Evolutionary conservation across 2,329 filamentous ascomycete species (phyloP).

Genomic region (Mycogone perniciosa): DNA sequence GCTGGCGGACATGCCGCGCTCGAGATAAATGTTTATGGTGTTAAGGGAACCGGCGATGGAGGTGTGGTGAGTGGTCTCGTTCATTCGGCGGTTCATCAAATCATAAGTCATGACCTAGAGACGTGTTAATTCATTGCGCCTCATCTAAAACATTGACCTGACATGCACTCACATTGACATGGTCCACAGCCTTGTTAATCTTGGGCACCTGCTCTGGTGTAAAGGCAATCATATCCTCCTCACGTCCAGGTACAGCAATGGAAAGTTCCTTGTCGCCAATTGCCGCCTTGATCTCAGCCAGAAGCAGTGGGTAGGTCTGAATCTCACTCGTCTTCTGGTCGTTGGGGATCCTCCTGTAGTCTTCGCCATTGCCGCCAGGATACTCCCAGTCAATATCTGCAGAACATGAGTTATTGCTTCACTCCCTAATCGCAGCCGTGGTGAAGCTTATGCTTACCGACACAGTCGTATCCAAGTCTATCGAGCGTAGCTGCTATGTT

Average conservation of each 20-base stretch:
- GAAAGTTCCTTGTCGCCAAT: conserved; percentile 59
- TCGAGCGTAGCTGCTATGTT: conserved; percentile 51
- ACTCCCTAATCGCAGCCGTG: too few relatives aligned
- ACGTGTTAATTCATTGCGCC: neutral
- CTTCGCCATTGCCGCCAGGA: conserved; percentile 57
- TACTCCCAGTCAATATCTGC: conserved; percentile 63
- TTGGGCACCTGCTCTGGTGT: conserved; percentile 48
- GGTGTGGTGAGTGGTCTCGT: conserved; percentile 57
- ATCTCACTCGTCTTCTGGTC: conserved; percentile 53
- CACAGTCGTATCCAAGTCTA: conserved; percentile 53
- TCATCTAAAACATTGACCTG: rapidly evolving
- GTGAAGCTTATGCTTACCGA: conserved; percentile 33
- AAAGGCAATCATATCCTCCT: conserved; percentile 63
- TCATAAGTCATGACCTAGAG: conserved; percentile 62
- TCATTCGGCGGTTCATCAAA: conserved; percentile 66
- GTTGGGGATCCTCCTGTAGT: conserved; percentile 60
- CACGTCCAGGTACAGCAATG: conserved; percentile 58
- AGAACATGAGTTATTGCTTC: neutral
- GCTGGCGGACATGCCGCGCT: conserved; percentile 45
- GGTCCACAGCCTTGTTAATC: conserved; percentile 56
- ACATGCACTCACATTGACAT: conserved; percentile 45
- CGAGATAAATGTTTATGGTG: conserved; percentile 53
- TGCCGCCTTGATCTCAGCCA: conserved; percentile 50
- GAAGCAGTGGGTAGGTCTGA: conserved; percentile 53
- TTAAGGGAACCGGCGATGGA: conserved; percentile 49